phyloP scores from a whole-genome alignment of 2,329 filamentous ascomycete genomes.

The Fusarium albosuccineum region DNA sequence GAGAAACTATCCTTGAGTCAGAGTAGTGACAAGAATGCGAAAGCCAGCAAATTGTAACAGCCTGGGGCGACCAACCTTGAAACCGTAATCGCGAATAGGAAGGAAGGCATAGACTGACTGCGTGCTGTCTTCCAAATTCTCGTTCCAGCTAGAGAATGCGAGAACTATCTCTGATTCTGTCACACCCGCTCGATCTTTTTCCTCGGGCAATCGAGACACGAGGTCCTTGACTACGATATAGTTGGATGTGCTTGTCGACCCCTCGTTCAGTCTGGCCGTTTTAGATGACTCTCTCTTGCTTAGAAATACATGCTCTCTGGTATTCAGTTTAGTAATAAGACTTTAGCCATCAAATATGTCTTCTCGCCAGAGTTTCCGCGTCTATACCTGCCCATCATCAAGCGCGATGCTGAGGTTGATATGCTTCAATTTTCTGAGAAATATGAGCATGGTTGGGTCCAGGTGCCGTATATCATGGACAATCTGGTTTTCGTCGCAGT shows the following conservation, averaged over 20 bases:
- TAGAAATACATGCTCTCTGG: too few species aligned
- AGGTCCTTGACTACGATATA: too few species aligned
- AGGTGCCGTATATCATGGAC: conserved; percentile 29
- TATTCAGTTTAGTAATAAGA: too few species aligned
- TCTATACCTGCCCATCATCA: too few species aligned
- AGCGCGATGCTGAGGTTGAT: too few species aligned
- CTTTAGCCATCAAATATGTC: too few species aligned
- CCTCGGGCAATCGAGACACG: background rate
- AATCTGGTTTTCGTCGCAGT: conserved; percentile 9
- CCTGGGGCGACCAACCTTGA: conserved; percentile 26
- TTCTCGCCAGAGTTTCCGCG: too few species aligned
- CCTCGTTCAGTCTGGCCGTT: too few species aligned
- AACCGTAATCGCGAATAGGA: conserved; percentile 30
- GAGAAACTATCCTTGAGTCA: conserved; percentile 34
- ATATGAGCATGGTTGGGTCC: too few species aligned
- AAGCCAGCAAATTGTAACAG: background rate
- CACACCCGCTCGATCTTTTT: background rate
- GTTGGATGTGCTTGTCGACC: too few species aligned
- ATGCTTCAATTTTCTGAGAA: too few species aligned
- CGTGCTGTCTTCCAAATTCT: background rate
- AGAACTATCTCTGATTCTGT: background rate
- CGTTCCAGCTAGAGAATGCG: conserved; percentile 1
- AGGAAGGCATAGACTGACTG: conserved; percentile 17
- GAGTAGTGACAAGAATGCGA: background rate
- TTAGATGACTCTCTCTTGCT: too few species aligned